These are phyloP conservation scores for Mikania micrantha DNA, from an alignment of 129 eudicot species.

Conservation along the genomic window DNA sequence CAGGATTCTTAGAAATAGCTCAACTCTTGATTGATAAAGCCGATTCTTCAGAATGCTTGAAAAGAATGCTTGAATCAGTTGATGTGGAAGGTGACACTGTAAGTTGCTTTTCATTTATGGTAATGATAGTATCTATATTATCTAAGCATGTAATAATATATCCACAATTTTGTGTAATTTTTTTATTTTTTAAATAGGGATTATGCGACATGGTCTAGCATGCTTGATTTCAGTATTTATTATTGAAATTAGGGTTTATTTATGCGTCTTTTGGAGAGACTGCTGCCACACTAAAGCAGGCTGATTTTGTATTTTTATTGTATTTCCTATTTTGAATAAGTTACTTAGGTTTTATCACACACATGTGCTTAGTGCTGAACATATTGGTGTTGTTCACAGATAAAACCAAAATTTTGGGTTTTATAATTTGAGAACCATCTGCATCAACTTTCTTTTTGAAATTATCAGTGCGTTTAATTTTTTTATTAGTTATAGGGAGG, in stretches of 20 bases:
- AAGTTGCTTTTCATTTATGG: constrained; percentile 16
- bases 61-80: constrained; percentile 74
- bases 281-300: neutral
- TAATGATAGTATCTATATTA: neutral
- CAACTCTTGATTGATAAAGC: constrained; percentile 64
- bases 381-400: neutral
- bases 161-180: neutral
- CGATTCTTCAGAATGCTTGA: constrained; percentile 46
- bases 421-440: neutral
- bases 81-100: constrained; percentile 96
- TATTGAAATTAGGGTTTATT: neutral
- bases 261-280: neutral
- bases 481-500: neutral
- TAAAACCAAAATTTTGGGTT: neutral
- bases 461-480: neutral
- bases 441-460: neutral
- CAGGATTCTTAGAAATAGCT: constrained; percentile 74
- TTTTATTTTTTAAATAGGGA: neutral
- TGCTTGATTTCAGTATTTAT: neutral
- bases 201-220: neutral
- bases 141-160: neutral
- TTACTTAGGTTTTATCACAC: neutral
- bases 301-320: neutral
- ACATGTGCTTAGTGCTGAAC: neutral
- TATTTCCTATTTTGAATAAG: neutral